These are phyloP conservation scores for Gigaspora rosea DNA, from an alignment of 192 early-diverging fungal species.

Conservation along the genomic window DNA sequence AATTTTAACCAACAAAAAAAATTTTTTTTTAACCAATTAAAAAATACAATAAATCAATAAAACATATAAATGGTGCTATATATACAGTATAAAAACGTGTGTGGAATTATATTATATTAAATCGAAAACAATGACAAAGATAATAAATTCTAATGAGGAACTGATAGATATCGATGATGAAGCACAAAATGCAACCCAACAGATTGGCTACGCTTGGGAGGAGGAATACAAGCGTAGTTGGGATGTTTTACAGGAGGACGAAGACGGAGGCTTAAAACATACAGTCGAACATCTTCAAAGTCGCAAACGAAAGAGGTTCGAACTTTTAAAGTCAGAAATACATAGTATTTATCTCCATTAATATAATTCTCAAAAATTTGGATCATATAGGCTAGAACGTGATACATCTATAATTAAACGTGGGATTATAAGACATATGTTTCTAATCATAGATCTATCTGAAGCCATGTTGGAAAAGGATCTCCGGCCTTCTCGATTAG, in stretches of 20 bases:
- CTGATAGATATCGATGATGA: slow-evolving; percentile 60
- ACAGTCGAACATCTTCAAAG: slow-evolving; percentile 73
- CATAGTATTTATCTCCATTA: background rate
- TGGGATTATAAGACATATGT: slow-evolving; percentile 84
- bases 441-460: slow-evolving; percentile 82
- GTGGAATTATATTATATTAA: too few species aligned
- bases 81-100: too few species aligned
- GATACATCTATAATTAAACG: slow-evolving; percentile 74
- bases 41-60: too few species aligned
- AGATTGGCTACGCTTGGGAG: slow-evolving; percentile 88
- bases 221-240: slow-evolving; percentile 95
- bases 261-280: slow-evolving; percentile 77
- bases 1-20: too few species aligned
- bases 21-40: too few species aligned
- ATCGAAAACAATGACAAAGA: too few species aligned
- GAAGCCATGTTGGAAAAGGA: slow-evolving; percentile 84
- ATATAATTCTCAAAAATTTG: background rate
- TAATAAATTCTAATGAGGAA: slow-evolving; percentile 38
- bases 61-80: too few species aligned
- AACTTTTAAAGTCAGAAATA: too few species aligned
- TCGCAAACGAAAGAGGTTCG: slow-evolving; percentile 67
- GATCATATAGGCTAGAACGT: slow-evolving; percentile 49
- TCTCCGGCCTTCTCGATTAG: slow-evolving; percentile 78
- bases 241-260: slow-evolving; percentile 91
- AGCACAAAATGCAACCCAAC: slow-evolving; percentile 47